Conservation (phyloP, 2,329 filamentous ascomycete genomes). For the Diaporthe sp. region DNA sequence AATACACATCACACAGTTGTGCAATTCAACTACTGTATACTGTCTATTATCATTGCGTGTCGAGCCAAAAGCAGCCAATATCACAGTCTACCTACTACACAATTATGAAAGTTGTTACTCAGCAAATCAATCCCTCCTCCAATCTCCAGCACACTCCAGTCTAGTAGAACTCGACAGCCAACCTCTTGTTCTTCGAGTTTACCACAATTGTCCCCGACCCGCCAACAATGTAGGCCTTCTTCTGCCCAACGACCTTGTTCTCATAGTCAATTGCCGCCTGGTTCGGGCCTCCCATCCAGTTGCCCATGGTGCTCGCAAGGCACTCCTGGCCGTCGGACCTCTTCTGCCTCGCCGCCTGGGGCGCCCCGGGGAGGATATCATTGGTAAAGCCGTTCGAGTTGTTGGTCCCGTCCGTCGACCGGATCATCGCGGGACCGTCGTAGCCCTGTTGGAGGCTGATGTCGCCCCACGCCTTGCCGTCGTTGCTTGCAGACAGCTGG, state of each 20-base stretch:
- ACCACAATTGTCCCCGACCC: slow-evolving; percentile 33
- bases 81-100: background rate
- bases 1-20: background rate
- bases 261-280: slow-evolving; percentile 37
- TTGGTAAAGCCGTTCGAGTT: slow-evolving; percentile 30
- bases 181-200: slow-evolving; percentile 31
- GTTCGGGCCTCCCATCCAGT: slow-evolving; percentile 36
- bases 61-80: background rate
- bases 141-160: background rate
- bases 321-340: slow-evolving; percentile 35
- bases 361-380: slow-evolving; percentile 28
- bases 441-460: slow-evolving; percentile 38
- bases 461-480: slow-evolving; percentile 35
- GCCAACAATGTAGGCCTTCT: slow-evolving; percentile 34
- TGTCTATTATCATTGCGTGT: background rate
- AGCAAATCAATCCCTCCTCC: background rate
- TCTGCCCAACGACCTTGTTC: slow-evolving; percentile 36
- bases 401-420: slow-evolving; percentile 31
- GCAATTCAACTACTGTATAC: background rate
- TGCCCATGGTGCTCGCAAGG: slow-evolving; percentile 34
- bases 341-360: slow-evolving; percentile 35
- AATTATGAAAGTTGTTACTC: background rate
- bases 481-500: slow-evolving; percentile 32
- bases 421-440: slow-evolving; percentile 35
- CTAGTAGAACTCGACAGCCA: slow-evolving; percentile 36